Conservation (phyloP, 1,284 basidiomycete species). For the Meira nashicola region DNA sequence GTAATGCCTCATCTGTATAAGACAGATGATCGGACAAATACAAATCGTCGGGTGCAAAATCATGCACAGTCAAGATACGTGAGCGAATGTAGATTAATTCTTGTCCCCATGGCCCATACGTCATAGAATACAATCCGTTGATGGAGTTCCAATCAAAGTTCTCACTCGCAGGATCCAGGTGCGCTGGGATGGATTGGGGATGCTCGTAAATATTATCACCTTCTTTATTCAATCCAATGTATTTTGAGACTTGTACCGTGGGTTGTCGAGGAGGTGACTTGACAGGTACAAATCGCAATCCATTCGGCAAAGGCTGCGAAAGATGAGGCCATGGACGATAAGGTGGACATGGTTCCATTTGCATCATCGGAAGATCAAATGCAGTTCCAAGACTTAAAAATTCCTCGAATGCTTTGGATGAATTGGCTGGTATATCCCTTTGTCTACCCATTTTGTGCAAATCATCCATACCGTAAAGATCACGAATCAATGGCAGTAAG, state of each 20-base stretch:
- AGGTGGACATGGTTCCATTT: conserved; percentile 30
- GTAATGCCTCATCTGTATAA: neutral
- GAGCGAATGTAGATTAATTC: conserved; percentile 36
- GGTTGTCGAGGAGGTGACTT: conserved; percentile 5
- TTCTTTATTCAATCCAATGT: conserved; percentile 3
- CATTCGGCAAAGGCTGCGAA: conserved; percentile 15
- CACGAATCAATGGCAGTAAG: conserved; percentile 24
- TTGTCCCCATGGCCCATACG: conserved; percentile 36
- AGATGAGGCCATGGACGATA: conserved; percentile 27
- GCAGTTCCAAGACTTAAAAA: conserved; percentile 18
- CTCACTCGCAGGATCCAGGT: conserved; percentile 19
- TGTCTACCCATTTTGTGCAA: neutral
- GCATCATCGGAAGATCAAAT: conserved; percentile 20
- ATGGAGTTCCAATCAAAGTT: conserved; percentile 30
- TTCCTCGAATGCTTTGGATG: neutral
- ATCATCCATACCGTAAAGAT: neutral
- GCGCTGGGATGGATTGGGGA: conserved; percentile 16
- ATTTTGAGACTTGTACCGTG: neutral
- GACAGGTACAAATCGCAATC: conserved; percentile 18
- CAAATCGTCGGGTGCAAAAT: conserved; percentile 24
- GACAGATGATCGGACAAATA: neutral
- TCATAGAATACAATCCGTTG: conserved; percentile 34
- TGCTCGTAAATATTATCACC: conserved; percentile 7
- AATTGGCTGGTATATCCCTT: neutral
- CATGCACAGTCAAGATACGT: conserved; percentile 26